Base-by-base conservation (phyloP, 2,329 filamentous ascomycete genomes). In the Aspergillus oerlinghausenensis region DNA sequence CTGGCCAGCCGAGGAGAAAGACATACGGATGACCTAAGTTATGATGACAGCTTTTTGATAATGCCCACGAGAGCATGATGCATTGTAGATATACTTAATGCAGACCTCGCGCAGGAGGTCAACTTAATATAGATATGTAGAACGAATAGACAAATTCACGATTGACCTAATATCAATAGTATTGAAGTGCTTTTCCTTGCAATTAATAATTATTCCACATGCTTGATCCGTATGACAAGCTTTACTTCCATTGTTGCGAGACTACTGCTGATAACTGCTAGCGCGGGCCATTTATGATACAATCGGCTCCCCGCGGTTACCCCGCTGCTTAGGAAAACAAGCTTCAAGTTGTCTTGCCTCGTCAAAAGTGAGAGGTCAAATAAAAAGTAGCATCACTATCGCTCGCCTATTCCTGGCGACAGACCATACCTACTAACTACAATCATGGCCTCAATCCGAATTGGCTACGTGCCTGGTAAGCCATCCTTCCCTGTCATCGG, bases 381-480 rank as follows among this genome's bases (percentile, higher is more conserved):
- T 47, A 47, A 47, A 47, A 47, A 11, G 43, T 23, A 23, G 6
- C 10, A n/a, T 40, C 49, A 40, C 49, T 51, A 40, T 55, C 40
- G 35, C 28, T 26, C 25, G 25, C n/a, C 52, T 29, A 40, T 25
- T 45, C 25, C 17, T 51, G 26, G 14, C 28, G 26, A 21, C 28
- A 17, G 50, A 67, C 45, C 55, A 75, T 75, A 72, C 60, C 43
- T 14, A 47, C 70, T 50, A 60, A 47, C 70, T 50, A 60, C 67
- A 25, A 50, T 52, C 19, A 50, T 61, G 17, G 63, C 61, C 38
- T 71, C 65, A 3, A 72, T 79, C 53, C 74, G 74, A 52, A 77
- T 79, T 59, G 77, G 77, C 61, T 79, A 77, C 58, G 77, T 79
- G 55, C 77, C 77, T 40, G 76, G 77, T 78, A 70, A 32, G 63